These are phyloP conservation scores for Wickerhamiella dianesei DNA, from an alignment of 805 yeast genomes.

Conservation along the genomic window DNA sequence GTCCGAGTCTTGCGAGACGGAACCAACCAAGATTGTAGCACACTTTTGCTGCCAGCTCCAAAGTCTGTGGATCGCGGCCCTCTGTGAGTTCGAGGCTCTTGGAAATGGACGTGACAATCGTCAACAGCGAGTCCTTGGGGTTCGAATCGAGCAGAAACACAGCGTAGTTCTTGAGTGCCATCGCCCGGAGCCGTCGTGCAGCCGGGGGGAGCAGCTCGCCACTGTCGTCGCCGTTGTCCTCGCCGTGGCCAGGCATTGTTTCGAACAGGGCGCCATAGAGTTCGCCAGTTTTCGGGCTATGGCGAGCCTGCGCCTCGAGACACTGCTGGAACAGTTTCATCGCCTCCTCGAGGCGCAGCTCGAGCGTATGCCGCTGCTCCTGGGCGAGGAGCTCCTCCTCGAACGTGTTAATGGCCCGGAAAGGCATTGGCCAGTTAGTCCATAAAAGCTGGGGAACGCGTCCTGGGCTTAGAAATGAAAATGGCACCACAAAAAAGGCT, in stretches of 20 bases:
- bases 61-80: slow-evolving; percentile 10
- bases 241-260: not conserved
- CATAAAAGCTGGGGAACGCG: slow-evolving; percentile 1
- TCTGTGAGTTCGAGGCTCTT: slow-evolving; percentile 17
- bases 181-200: slow-evolving; percentile 56
- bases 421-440: slow-evolving; percentile 23
- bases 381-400: slow-evolving; percentile 58
- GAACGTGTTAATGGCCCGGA: slow-evolving; percentile 64
- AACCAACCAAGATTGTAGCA: slow-evolving; percentile 10
- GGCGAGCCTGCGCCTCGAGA: slow-evolving; percentile 38
- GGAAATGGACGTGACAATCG: slow-evolving; percentile 2
- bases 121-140: slow-evolving; percentile 13
- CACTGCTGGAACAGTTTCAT: slow-evolving; percentile 64
- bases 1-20: slow-evolving; percentile 13
- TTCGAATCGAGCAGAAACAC: slow-evolving; percentile 42
- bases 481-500: not conserved
- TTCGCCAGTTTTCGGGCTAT: slow-evolving; percentile 37
- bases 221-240: not conserved
- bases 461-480: not conserved
- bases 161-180: slow-evolving; percentile 74
- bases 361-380: slow-evolving; percentile 82
- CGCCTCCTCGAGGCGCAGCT: slow-evolving; percentile 79
- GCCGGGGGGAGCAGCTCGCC: slow-evolving; percentile 41
- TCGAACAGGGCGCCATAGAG: slow-evolving; percentile 48
- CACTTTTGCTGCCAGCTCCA: slow-evolving; percentile 11